Evolutionary conservation across 1,139 yeast genomes (phyloP).

Genomic region (Arxiozyma telluris): DNA sequence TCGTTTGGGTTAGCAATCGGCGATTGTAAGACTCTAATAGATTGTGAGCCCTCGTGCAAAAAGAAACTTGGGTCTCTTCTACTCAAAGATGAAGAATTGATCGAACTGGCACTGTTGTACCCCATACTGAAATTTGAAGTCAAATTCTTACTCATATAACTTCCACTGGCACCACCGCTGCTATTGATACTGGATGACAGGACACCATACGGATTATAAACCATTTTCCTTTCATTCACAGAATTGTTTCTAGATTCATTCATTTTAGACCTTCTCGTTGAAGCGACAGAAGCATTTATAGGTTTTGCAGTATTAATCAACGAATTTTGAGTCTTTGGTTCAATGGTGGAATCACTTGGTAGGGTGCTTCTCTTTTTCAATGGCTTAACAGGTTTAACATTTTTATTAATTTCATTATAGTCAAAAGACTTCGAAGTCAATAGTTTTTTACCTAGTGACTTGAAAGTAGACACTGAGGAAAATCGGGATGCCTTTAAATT

Average conservation of each 20-base stretch:
- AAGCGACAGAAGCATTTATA: background rate
- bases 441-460: conserved; percentile 16
- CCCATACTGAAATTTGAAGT: background rate
- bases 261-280: background rate
- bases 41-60: conserved; percentile 32
- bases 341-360: background rate
- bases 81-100: conserved; percentile 5
- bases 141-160: background rate
- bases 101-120: background rate
- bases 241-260: conserved; percentile 3
- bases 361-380: conserved; percentile 4
- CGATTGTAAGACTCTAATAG: conserved; percentile 42
- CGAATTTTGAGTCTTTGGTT: background rate
- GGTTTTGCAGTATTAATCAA: background rate
- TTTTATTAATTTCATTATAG: conserved; percentile 3
- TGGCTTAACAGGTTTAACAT: conserved; percentile 1
- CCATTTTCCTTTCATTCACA: conserved; percentile 11
- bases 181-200: conserved; percentile 11
- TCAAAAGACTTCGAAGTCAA: conserved; percentile 9
- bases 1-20: conserved; percentile 68
- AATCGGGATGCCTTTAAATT: background rate
- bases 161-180: background rate
- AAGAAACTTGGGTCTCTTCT: conserved; percentile 21
- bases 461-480: conserved; percentile 11
- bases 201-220: conserved; percentile 30